Base-by-base conservation (phyloP, 1,139 yeast species). In the Nakaseomyces glabratus region DNA sequence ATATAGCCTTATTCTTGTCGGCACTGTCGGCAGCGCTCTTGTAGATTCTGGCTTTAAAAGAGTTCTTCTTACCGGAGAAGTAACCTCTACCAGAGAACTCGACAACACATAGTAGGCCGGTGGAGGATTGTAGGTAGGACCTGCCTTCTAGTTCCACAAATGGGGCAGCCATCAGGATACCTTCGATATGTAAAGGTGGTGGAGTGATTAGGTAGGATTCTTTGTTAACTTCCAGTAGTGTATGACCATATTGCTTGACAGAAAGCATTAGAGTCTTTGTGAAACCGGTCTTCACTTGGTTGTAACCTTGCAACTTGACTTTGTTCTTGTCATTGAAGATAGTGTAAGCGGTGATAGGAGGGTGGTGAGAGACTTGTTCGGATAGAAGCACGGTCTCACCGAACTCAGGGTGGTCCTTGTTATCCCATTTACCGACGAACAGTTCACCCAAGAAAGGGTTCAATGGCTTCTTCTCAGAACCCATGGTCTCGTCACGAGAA, bases 161-260 rank as follows among this genome's bases (percentile, higher is more conserved):
- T 22, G 96, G 96, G 2, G 93, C 69, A 4, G 94, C 95, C 44
- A 81, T 77, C 41, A 88, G 63, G 43, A 88, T 71, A 12, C 98
- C 97, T 62, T 90, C 97, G 43, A 88, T 80, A 59, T 88, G 96
- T 47, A 88, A 69, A n/a, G 94, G 86, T 11, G 98, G 97, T 48
- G 88, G 68, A 12, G 96, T 82, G 40, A 85, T 68, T 51, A 82
- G 65, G 58, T 79, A 88, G 11, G 69, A 62, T 59, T 88, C 96
- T 40, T 73, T 67, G 45, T 68, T 68, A 49, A 72, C 73, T 40
- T 72, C 69, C 51, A 86, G 66, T 33, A 86, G 51, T 2, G 95
- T 94, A 58, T 86, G 95, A 28, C 98, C 98, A 51, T 62, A 79
- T 62, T 88, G 98, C 66, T 81, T 84, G 38, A 88, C 95, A 44